A percentile compares a stretch with the other conserved stretches of the same genome.
Evolutionary conservation across 305 asterid genomes (phyloP).

Genomic region (Fraxinus sp.): DNA sequence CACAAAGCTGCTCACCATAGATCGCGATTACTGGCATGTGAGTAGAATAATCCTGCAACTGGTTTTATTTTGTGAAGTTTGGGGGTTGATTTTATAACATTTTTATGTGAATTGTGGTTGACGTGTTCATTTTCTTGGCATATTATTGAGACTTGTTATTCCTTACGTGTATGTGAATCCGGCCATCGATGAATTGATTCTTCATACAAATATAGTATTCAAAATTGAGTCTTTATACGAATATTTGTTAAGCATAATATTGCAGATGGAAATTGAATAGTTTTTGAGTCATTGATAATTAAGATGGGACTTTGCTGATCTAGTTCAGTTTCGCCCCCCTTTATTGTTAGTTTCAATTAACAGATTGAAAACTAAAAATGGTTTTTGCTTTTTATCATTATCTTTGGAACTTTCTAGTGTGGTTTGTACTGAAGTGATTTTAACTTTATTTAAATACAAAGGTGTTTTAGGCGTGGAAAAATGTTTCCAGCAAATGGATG

Average conservation of each 20-base stretch:
- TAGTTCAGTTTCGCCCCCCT: not conserved
- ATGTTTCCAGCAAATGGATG: not conserved
- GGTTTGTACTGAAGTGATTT: not conserved
- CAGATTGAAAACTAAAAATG: not conserved
- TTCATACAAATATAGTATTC: not conserved
- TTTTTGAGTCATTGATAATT: not conserved
- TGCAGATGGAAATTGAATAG: not conserved
- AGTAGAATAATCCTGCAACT: slow-evolving; percentile 25
- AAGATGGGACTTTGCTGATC: not conserved
- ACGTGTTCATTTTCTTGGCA: not conserved
- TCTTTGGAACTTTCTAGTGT: not conserved
- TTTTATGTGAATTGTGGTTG: not conserved
- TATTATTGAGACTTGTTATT: not conserved
- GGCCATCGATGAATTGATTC: not conserved
- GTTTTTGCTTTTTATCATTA: not conserved
- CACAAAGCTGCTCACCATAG: slow-evolving; percentile 74
- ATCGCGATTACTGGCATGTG: slow-evolving; percentile 85
- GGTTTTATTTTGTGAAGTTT: not conserved
- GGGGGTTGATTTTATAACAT: not conserved
- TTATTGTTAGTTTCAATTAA: not conserved
- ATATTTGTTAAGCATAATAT: not conserved
- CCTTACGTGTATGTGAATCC: not conserved
- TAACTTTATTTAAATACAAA: not conserved
- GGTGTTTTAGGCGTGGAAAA: not conserved
- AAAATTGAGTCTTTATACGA: not conserved